Evolutionary conservation across 768 basidiomycete genomes (phyloP).

Genomic region (Suillus hirtellus): DNA sequence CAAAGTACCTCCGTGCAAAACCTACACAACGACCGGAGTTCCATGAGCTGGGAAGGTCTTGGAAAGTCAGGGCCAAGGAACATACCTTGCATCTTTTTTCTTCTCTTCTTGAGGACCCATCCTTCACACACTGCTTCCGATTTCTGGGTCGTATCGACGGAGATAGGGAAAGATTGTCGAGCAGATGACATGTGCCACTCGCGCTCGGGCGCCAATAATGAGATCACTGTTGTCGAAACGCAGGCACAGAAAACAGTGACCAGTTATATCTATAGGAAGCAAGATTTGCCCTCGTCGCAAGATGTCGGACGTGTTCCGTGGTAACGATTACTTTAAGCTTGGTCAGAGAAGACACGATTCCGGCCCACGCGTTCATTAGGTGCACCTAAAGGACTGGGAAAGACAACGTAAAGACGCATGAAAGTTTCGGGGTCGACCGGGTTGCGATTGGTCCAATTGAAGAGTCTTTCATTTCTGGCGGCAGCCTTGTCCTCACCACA

Average conservation of each 20-base stretch:
- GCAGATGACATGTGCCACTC: constrained; percentile 17
- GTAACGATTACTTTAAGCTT: constrained; percentile 2
- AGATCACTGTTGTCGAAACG: neutral
- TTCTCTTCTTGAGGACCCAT: constrained; percentile 84
- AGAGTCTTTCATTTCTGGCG: constrained; percentile 11
- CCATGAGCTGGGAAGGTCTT: neutral
- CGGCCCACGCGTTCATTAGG: constrained; percentile 6
- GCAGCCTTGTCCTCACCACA: constrained; percentile 8
- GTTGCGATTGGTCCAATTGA: constrained; percentile 7
- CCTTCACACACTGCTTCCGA: constrained; percentile 54
- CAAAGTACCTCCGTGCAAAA: constrained; percentile 83
- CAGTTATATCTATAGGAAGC: neutral
- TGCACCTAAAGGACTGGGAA: constrained; percentile 9
- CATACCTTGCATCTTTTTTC: constrained; percentile 86
- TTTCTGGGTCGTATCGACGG: constrained; percentile 13
- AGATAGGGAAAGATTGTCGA: constrained; percentile 12
- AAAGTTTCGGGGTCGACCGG: neutral
- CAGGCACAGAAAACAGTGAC: neutral
- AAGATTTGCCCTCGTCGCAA: neutral
- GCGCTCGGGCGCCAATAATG: constrained; percentile 1
- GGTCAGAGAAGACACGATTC: constrained; percentile 8
- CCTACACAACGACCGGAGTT: constrained; percentile 42
- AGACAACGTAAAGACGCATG: neutral
- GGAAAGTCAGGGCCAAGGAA: constrained; percentile 4
- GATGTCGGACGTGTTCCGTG: constrained; percentile 2